These are phyloP conservation scores for Ophiostoma piceae DNA, from an alignment of 2,329 filamentous ascomycete species.

Conservation along the genomic window DNA sequence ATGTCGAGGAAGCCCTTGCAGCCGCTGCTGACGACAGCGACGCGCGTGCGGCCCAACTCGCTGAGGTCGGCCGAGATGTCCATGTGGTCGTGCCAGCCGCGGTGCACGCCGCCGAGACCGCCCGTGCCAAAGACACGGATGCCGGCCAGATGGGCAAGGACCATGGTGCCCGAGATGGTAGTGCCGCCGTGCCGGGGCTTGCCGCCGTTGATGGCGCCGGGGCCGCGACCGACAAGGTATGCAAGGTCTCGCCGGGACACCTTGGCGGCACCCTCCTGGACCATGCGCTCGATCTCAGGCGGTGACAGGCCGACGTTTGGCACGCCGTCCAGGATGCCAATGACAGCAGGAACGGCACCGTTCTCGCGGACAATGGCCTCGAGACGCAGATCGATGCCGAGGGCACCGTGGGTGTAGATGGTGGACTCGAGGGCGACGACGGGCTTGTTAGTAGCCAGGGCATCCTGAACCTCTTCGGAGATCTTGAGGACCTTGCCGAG, in stretches of 20 bases:
- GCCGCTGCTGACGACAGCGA: conserved; percentile 83
- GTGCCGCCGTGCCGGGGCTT: conserved; percentile 78
- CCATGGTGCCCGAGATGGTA: conserved; percentile 88
- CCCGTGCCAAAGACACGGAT: conserved; percentile 94
- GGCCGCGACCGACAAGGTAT: conserved; percentile 59
- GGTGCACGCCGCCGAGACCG: conserved; percentile 88
- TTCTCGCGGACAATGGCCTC: conserved; percentile 74
- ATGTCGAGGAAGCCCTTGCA: conserved; percentile 97
- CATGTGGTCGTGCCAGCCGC: conserved; percentile 78
- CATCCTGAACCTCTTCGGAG: conserved; percentile 77
- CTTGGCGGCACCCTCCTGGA: conserved; percentile 69
- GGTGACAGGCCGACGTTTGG: conserved; percentile 72
- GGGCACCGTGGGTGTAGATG: conserved; percentile 90
- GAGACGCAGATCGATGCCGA: conserved; percentile 67
- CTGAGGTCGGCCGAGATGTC: conserved; percentile 94
- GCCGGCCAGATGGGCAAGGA: conserved; percentile 78
- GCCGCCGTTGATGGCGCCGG: conserved; percentile 32
- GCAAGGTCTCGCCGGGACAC: conserved; percentile 82
- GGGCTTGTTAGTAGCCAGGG: conserved; percentile 66
- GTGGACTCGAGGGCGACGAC: conserved; percentile 92
- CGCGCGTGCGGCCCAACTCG: conserved; percentile 81
- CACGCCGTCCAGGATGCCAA: conserved; percentile 78
- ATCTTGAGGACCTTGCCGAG: conserved; percentile 42
- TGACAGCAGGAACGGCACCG: conserved; percentile 83
- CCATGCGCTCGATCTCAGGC: conserved; percentile 68